Base-by-base conservation (phyloP, 2,329 filamentous ascomycete species). In the Aspergillus intermedius region DNA sequence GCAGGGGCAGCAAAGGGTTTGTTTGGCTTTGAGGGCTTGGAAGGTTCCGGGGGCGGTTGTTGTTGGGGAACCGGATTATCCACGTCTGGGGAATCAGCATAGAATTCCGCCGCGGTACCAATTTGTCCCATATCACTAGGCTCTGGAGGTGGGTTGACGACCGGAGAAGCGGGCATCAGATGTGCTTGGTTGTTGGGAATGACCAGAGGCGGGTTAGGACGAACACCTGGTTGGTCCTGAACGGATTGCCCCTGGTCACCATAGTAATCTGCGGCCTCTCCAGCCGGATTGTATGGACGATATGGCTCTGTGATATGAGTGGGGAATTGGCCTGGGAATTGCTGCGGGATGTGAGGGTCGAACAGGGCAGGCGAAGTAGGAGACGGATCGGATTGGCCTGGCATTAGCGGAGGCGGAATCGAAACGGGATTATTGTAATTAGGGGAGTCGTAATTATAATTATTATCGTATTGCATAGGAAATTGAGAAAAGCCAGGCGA, bases 211-310 rank as follows among this genome's bases (percentile, higher is more conserved):
- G 70, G 69, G 13, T 74, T 64, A 5, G 78, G 74, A 40, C 81
- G 72, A 9, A 81, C 71, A n/a, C 82, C 82, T 5, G 82, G 81
- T 61, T 84, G 82, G 10, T 70, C 61, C 8, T 69, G 60, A 2
- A 84, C 80, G 15, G 79, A 82, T 59, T 83, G 70, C 9, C 81
- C 81, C 56, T 80, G 75, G 59, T 84, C 81, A 40, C 77, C 74
- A 60, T 84, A 84, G 61, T 82, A 84, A 30, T 82, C 79, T 13
- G 82, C 75, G 5, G 80, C 80, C 32, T 73, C 71, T 28, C 81
- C 82, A 46, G 74, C 74, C 17, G 73, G 70, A 37, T 72, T 61
- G 48, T 68, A 66, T 46, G 74, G 73, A 47, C 70, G 65, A 56
- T 74, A 77, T 40, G 77, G 72, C 44, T 68, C 61, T 8, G 76